phyloP scores from a whole-genome alignment of 805 yeast species.

The Barnettozyma salicaria region DNA sequence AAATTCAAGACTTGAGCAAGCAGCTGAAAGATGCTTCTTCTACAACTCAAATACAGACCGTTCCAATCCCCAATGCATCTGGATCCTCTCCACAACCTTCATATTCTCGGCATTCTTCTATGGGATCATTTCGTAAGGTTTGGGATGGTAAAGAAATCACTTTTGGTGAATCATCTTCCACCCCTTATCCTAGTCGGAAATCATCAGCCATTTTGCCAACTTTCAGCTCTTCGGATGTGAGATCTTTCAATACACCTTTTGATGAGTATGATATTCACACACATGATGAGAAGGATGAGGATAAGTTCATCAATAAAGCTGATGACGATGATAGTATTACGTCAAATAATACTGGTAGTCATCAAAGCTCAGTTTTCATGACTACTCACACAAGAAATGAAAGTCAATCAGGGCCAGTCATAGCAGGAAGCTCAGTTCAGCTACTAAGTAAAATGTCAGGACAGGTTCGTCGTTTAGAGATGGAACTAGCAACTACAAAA shows the following conservation, averaged over 20 bases:
- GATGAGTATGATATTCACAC: slow-evolving; percentile 13
- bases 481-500: slow-evolving; percentile 59
- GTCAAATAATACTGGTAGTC: too few species aligned
- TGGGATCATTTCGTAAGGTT: slow-evolving; percentile 17
- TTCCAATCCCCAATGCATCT: slow-evolving; percentile 1
- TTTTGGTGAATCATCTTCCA: slow-evolving; percentile 43
- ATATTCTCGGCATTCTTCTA: slow-evolving; percentile 14
- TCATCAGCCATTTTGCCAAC: slow-evolving; percentile 12
- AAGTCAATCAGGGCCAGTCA: slow-evolving; percentile 11
- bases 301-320: slow-evolving; percentile 5
- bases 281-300: slow-evolving; percentile 12
- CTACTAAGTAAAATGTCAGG: slow-evolving; percentile 69
- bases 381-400: slow-evolving; percentile 8
- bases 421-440: slow-evolving; percentile 44
- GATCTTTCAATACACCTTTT: slow-evolving; percentile 11
- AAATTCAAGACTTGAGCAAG: slow-evolving; percentile 17
- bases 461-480: slow-evolving; percentile 72
- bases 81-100: slow-evolving; percentile 4
- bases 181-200: slow-evolving; percentile 34
- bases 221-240: too few species aligned
- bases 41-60: slow-evolving; percentile 8
- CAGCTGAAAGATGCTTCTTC: slow-evolving; percentile 12
- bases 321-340: too few species aligned
- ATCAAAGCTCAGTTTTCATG: background rate
- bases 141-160: slow-evolving; percentile 30